Evolutionary conservation across 2,329 filamentous ascomycete species (phyloP).

Genomic region (Diaporthe vexans): DNA sequence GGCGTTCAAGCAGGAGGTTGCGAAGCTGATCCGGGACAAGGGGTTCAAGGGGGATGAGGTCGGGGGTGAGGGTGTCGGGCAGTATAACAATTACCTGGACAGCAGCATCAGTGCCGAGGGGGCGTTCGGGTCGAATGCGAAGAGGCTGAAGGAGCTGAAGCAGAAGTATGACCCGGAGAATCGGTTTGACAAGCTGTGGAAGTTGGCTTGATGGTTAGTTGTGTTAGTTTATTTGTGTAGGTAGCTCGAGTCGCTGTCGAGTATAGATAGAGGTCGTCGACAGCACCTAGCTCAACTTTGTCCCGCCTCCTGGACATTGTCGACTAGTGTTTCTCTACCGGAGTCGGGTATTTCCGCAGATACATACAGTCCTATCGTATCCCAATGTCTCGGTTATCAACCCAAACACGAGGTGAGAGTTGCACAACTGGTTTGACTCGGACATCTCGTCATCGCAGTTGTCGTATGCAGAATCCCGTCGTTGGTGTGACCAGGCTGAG

Average conservation of each 20-base stretch:
- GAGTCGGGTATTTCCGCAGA: too few species aligned
- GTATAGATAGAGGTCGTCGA: background rate
- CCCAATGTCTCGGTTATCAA: background rate
- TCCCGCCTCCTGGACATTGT: background rate
- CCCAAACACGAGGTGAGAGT: background rate
- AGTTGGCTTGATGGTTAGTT: background rate
- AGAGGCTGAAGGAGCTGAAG: constrained; percentile 51
- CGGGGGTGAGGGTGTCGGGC: constrained; percentile 44
- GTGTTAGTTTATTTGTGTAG: background rate
- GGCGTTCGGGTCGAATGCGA: constrained; percentile 51
- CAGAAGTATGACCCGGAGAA: constrained; percentile 52
- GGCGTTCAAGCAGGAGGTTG: constrained; percentile 54
- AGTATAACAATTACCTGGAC: constrained; percentile 50
- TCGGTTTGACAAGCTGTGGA: constrained; percentile 52
- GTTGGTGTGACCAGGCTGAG: background rate
- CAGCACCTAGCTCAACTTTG: too few species aligned
- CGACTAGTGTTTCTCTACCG: background rate
- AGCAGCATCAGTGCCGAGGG: constrained; percentile 46
- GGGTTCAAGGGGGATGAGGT: constrained; percentile 45
- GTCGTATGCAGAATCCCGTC: background rate
- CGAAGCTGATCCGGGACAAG: constrained; percentile 45
- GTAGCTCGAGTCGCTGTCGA: background rate
- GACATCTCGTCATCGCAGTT: background rate
- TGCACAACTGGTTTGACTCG: background rate
- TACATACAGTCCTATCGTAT: background rate